These are phyloP conservation scores for Aphanomyces cochlioides DNA, from an alignment of 352 stramenopile species.

Conservation along the genomic window DNA sequence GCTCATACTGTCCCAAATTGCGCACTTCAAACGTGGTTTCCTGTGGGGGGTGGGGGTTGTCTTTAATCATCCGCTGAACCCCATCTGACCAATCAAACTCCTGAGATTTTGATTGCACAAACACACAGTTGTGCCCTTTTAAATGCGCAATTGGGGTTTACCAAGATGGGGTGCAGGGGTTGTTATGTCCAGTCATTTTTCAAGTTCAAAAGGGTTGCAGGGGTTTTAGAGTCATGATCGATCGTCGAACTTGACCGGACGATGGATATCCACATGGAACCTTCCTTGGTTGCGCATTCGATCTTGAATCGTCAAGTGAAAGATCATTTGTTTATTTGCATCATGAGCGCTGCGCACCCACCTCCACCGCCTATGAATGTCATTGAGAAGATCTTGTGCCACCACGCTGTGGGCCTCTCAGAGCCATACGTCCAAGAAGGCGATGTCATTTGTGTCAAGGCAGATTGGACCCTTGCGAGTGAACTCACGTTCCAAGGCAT, in stretches of 20 bases:
- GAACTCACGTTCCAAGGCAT: conserved; percentile 81
- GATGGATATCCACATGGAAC: not conserved
- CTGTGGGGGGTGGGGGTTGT: too few relatives aligned
- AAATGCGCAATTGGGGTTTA: not conserved
- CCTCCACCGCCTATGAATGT: conserved; percentile 59
- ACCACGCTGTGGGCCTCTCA: conserved; percentile 54
- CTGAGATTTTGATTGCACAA: not conserved
- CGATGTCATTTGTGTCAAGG: conserved; percentile 72
- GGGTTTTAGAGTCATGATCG: not conserved
- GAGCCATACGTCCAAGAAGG: conserved; percentile 53
- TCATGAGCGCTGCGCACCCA: not conserved
- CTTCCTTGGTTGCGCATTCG: conserved; percentile 14
- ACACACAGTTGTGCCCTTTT: not conserved
- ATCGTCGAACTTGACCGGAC: not conserved
- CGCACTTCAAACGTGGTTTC: too few relatives aligned
- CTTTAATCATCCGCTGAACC: too few relatives aligned
- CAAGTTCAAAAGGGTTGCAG: not conserved
- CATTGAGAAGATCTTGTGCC: conserved; percentile 83
- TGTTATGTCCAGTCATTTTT: not conserved
- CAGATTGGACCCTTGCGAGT: conserved; percentile 75
- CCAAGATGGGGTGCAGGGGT: not conserved
- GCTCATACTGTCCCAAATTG: too few relatives aligned
- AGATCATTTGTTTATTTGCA: not conserved
- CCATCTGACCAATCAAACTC: not conserved
- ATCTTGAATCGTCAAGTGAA: not conserved